Conservation (phyloP, 805 yeast genomes). For the Yarrowia yakushimensis region DNA sequence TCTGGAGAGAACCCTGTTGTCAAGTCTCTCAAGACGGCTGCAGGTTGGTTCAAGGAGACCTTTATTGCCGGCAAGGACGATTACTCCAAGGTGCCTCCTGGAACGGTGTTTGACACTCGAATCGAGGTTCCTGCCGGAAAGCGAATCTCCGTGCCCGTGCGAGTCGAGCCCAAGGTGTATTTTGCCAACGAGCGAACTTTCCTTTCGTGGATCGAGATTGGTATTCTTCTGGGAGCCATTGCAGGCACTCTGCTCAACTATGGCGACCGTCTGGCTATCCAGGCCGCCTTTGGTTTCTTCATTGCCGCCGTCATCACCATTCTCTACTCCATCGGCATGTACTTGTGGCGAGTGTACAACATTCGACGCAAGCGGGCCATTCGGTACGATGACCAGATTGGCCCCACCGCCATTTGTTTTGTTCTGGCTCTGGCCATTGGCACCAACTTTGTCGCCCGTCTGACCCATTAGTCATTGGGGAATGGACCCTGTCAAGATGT, state of each 20-base stretch:
- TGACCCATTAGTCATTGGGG: slow-evolving; percentile 32
- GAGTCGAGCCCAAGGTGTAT: slow-evolving; percentile 98
- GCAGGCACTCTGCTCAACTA: slow-evolving; percentile 82
- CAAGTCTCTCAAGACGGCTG: slow-evolving; percentile 25
- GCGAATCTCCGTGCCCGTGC: slow-evolving; percentile 83
- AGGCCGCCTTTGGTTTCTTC: slow-evolving; percentile 85
- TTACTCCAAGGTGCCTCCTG: slow-evolving; percentile 55
- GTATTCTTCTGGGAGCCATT: slow-evolving; percentile 81
- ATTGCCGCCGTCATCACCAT: slow-evolving; percentile 72
- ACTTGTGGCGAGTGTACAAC: slow-evolving; percentile 75
- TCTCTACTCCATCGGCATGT: slow-evolving; percentile 65
- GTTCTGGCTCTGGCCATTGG: slow-evolving; percentile 68
- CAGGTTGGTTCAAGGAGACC: slow-evolving; percentile 31
- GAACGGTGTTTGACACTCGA: slow-evolving; percentile 57
- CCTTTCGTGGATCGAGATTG: slow-evolving; percentile 88
- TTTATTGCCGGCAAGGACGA: slow-evolving; percentile 45
- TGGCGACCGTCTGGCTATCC: slow-evolving; percentile 70
- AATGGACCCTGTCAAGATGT: too few species aligned
- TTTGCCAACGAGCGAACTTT: slow-evolving; percentile 97
- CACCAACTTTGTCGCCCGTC: slow-evolving; percentile 40
- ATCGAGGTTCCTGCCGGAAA: slow-evolving; percentile 83
- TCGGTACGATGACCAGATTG: slow-evolving; percentile 80
- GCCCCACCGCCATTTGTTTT: slow-evolving; percentile 79
- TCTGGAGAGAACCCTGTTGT: slow-evolving; percentile 1
- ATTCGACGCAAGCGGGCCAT: slow-evolving; percentile 80